Evolutionary conservation across 176 grass and related monocot species (phyloP).

Genomic region (Oryza officinalis): DNA sequence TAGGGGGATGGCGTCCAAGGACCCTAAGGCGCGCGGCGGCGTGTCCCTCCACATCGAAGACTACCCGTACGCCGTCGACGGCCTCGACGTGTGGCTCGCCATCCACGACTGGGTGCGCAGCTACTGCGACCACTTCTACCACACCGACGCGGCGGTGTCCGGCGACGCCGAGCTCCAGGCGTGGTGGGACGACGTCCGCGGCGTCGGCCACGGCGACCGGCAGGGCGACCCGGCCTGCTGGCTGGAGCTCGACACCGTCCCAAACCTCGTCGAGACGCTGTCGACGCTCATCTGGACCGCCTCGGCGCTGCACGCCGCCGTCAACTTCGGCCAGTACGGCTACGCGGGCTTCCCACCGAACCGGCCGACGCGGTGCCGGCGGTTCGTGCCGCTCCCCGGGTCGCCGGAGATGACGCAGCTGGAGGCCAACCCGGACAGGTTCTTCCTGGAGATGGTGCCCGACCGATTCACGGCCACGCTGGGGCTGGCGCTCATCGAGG

Average conservation of each 20-base stretch:
- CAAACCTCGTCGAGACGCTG: constrained; percentile 50
- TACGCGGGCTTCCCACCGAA: constrained; percentile 92
- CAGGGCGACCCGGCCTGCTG: constrained; percentile 64
- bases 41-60: constrained; percentile 61
- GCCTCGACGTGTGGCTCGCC: constrained; percentile 80
- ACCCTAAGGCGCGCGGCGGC: constrained; percentile 33
- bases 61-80: constrained; percentile 86
- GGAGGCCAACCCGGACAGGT: constrained; percentile 55
- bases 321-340: constrained; percentile 93
- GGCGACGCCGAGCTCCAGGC: constrained; percentile 64
- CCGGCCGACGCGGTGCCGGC: constrained; percentile 79
- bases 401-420: constrained; percentile 68
- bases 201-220: constrained; percentile 79
- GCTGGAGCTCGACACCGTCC: constrained; percentile 52
- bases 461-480: constrained; percentile 85
- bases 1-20: constrained; percentile 55
- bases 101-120: constrained; percentile 72
- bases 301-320: constrained; percentile 83
- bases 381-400: constrained; percentile 63
- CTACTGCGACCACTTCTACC: constrained; percentile 81
- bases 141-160: constrained; percentile 38
- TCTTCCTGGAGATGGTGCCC: constrained; percentile 67
- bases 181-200: constrained; percentile 81
- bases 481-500: constrained; percentile 84
- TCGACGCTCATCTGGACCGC: constrained; percentile 93